phyloP scores from a whole-genome alignment of 768 basidiomycete genomes.

The Melanogaster broomeanus region DNA sequence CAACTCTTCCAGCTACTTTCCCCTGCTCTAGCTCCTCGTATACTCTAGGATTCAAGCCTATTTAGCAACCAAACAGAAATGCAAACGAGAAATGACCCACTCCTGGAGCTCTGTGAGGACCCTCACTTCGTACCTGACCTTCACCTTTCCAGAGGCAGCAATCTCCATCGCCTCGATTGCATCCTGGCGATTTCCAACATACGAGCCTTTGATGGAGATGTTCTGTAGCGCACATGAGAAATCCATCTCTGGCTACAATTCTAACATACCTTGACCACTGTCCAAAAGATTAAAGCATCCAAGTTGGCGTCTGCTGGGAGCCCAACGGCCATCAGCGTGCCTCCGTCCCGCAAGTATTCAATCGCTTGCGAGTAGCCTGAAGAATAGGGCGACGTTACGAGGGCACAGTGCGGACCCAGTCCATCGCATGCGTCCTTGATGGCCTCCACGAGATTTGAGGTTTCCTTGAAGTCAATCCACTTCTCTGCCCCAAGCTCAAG shows the following conservation, averaged over 20 bases:
- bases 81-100: constrained; percentile 36
- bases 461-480: constrained; percentile 77
- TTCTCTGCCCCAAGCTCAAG: constrained; percentile 67
- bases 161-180: constrained; percentile 79
- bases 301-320: constrained; percentile 63
- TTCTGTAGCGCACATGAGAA: constrained; percentile 18
- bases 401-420: constrained; percentile 67
- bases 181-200: constrained; percentile 78
- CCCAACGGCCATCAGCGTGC: constrained; percentile 78
- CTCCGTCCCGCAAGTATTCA: constrained; percentile 74
- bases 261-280: constrained; percentile 55
- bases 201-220: constrained; percentile 35
- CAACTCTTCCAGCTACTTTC: constrained; percentile 43
- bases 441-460: constrained; percentile 63
- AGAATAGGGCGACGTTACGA: constrained; percentile 56
- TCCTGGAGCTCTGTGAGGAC: constrained; percentile 52
- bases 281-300: constrained; percentile 69
- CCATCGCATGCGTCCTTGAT: constrained; percentile 67
- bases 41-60: constrained; percentile 22
- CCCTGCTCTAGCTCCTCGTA: constrained; percentile 43
- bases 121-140: constrained; percentile 51
- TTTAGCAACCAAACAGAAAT: not conserved
- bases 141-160: constrained; percentile 70
- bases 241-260: constrained; percentile 17
- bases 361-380: constrained; percentile 56